phyloP scores from a whole-genome alignment of 169 alveolate species.

The Babesia sp. region DNA sequence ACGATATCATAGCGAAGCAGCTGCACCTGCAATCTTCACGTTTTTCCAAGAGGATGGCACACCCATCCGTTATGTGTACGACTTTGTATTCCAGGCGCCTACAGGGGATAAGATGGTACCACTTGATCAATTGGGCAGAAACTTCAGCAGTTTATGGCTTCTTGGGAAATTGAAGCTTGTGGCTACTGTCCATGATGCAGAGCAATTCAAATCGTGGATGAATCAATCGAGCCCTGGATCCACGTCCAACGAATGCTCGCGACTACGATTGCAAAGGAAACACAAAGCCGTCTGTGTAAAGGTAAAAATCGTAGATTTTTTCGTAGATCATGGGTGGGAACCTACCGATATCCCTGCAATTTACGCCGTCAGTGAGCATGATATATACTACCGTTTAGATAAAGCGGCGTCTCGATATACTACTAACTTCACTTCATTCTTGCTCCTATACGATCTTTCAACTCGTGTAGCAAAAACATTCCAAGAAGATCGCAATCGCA shows the following conservation, averaged over 20 bases:
- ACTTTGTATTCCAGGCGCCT: constrained; percentile 32
- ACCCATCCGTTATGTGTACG: constrained; percentile 44
- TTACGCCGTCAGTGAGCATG: constrained; percentile 51
- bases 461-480: constrained; percentile 36
- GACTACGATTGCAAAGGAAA: constrained; percentile 13
- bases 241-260: background rate
- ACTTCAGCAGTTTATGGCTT: constrained; percentile 8
- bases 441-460: constrained; percentile 28
- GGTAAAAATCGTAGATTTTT: constrained; percentile 44
- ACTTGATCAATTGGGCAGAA: constrained; percentile 45
- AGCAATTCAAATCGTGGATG: constrained; percentile 11
- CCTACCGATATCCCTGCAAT: constrained; percentile 14
- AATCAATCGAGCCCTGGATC: constrained; percentile 27
- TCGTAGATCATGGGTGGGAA: constrained; percentile 37
- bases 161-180: constrained; percentile 39
- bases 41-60: constrained; percentile 62
- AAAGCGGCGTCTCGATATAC: constrained; percentile 43
- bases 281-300: constrained; percentile 11
- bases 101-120: constrained; percentile 49
- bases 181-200: constrained; percentile 5
- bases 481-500: constrained; percentile 22
- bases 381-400: constrained; percentile 57
- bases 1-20: constrained; percentile 39
- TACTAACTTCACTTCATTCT: constrained; percentile 7
- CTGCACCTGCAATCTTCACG: constrained; percentile 42